Conservation (phyloP, 768 basidiomycete species). For the Phanerochaete carnosa region DNA sequence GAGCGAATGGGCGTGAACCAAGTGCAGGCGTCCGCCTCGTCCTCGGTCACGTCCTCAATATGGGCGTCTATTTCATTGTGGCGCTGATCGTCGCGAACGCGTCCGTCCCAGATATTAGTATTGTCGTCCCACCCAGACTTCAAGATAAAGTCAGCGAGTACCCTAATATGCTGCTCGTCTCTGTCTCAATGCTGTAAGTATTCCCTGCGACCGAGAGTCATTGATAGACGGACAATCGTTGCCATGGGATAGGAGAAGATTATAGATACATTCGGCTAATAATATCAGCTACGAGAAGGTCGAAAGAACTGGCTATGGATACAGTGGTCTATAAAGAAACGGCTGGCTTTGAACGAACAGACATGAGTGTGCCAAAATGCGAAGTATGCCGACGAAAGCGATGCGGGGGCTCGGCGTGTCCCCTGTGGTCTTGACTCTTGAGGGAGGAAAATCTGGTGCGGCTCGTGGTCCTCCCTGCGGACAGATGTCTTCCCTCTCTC, state of each 20-base stretch:
- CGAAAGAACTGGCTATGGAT: constrained; percentile 11
- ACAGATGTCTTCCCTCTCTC: background rate
- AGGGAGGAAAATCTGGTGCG: no score
- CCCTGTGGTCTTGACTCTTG: background rate
- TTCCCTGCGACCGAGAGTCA: no score
- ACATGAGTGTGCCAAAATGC: background rate
- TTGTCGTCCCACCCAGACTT: no score
- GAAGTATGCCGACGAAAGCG: background rate
- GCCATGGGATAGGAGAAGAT: no score
- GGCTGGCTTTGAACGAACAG: background rate
- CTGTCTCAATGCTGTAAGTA: no score
- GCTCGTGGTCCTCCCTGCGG: background rate
- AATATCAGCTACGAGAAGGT: no score
- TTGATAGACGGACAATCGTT: no score
- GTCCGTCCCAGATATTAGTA: no score
- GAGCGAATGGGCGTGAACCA: background rate
- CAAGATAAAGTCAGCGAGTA: no score
- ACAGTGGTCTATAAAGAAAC: constrained; percentile 7
- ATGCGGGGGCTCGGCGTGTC: background rate
- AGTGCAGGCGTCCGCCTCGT: background rate
- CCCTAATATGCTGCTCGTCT: no score
- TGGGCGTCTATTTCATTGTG: background rate
- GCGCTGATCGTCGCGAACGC: background rate
- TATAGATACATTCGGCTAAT: no score
- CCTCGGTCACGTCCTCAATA: background rate